Base-by-base conservation (phyloP, 2,329 filamentous ascomycete genomes). In the Onygenales sp. region DNA sequence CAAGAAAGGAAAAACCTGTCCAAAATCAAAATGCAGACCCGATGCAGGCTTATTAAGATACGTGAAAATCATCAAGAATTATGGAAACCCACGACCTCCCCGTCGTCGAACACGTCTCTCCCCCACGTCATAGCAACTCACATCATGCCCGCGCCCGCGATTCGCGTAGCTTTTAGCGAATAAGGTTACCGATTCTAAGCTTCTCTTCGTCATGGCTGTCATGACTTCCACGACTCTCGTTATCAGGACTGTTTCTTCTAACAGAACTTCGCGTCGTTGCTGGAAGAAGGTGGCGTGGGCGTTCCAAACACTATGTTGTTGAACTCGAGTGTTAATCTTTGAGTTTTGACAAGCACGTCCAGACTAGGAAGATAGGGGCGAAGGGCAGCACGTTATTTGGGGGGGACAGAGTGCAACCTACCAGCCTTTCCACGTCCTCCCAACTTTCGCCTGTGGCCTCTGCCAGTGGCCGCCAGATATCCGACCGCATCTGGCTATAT, bases 381-480 rank as follows among this genome's bases (percentile, higher is more conserved):
- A 21, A 31, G 21, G 27, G 31, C 2, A 21, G 4, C 11, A 48
- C 13, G 31, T 36, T 14, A 34, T 31, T 14, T 13, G 34, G n/a
- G 45, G 5, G 45, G 8, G 34, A 48, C 13, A 11, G 27, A 37
- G 34, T 9, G 34, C 10, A 37, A 31, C 82, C 59, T 75, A 87
- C 89, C 84, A 93, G 79, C 81, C 87, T 78, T 64, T 95, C 88
- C n/a, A 91, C 86, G 3, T 86, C 81, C 53, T 70, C 66, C 79
- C 79, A 82, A 52, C 76, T 76, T 63, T 81, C 79, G 6, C 75
- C 76, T 21, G 80, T 64, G 34, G 73, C 68, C n/a, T 80, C 76
- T 2, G 87, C 88, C 27, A 95, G 77, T 3, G 82, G 76, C 52
- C 79, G 79, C 89, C 89, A 95, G 65, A 94, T 91, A 68, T 90